Evolutionary conservation across 148 eudicot species (phyloP).

Genomic region (Silene latifolia): DNA sequence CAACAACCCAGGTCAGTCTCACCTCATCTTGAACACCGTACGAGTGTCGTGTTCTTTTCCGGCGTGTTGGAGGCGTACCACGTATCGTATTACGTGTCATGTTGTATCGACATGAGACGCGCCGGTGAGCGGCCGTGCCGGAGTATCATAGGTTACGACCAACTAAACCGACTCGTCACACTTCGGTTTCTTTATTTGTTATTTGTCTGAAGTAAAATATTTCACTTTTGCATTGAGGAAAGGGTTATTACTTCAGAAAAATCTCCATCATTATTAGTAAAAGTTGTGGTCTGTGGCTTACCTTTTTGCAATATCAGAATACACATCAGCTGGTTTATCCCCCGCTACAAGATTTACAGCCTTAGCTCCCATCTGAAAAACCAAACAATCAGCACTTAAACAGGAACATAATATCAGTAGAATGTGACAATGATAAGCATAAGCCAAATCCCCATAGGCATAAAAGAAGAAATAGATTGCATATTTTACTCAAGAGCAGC

Average conservation of each 20-base stretch:
- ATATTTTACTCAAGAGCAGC: neutral
- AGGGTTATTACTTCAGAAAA: neutral
- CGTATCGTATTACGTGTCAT: too few relatives aligned
- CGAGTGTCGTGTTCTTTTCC: too few relatives aligned
- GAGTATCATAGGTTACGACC: too few relatives aligned
- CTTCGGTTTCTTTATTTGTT: neutral
- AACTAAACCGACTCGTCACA: too few relatives aligned
- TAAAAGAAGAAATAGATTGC: constrained; percentile 6
- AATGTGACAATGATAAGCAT: neutral
- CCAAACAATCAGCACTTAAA: neutral
- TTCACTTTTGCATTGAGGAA: neutral
- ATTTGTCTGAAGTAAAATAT: neutral
- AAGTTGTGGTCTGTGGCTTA: constrained; percentile 22
- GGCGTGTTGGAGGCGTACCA: too few relatives aligned
- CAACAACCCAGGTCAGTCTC: too few relatives aligned
- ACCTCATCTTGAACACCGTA: too few relatives aligned
- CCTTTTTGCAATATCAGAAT: constrained; percentile 93
- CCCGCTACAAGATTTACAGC: constrained; percentile 96
- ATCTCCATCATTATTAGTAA: too few relatives aligned
- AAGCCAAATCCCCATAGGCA: neutral
- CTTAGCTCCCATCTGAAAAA: constrained; percentile 77
- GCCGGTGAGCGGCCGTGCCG: too few relatives aligned
- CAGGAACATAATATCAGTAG: neutral
- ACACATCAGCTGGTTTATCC: constrained; percentile 96
- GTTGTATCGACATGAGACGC: too few relatives aligned